phyloP scores from a whole-genome alignment of 345 rosid genomes.

The Eucalyptus paniculata region DNA sequence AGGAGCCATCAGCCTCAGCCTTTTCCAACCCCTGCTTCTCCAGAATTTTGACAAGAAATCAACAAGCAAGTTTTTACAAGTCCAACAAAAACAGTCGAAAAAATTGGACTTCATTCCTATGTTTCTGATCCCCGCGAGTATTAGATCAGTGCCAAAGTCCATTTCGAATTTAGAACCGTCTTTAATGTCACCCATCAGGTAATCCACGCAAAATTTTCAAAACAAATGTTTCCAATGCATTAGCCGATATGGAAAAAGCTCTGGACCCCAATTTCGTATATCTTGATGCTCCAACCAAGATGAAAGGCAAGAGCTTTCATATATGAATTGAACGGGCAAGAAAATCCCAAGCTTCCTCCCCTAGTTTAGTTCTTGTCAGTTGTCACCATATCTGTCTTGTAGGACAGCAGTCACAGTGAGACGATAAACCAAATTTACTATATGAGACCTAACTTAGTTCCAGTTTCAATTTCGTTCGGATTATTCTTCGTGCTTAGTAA shows the following conservation, averaged over 20 bases:
- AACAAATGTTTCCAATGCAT: neutral
- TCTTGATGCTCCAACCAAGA: neutral
- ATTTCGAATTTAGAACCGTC: neutral
- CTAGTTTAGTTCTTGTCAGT: neutral
- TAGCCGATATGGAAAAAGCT: neutral
- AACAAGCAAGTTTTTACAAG: neutral
- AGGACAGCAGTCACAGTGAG: neutral
- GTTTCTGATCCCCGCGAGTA: neutral
- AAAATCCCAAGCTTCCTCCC: neutral
- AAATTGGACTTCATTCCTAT: neutral
- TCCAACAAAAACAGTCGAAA: neutral
- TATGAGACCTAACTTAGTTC: neutral
- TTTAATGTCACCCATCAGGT: neutral
- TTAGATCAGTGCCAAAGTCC: neutral
- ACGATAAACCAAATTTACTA: neutral
- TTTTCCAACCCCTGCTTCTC: slow-evolving; percentile 6
- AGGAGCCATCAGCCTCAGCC: slow-evolving; percentile 30
- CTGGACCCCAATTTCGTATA: neutral
- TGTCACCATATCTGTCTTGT: neutral
- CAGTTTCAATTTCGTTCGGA: neutral
- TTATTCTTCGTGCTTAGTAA: neutral
- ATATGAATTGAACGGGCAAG: neutral
- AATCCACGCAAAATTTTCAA: neutral
- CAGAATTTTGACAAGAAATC: too few species aligned
- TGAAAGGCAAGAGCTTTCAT: neutral